phyloP scores from a whole-genome alignment of 352 stramenopile species.

The Elongisporangium prolatum region DNA sequence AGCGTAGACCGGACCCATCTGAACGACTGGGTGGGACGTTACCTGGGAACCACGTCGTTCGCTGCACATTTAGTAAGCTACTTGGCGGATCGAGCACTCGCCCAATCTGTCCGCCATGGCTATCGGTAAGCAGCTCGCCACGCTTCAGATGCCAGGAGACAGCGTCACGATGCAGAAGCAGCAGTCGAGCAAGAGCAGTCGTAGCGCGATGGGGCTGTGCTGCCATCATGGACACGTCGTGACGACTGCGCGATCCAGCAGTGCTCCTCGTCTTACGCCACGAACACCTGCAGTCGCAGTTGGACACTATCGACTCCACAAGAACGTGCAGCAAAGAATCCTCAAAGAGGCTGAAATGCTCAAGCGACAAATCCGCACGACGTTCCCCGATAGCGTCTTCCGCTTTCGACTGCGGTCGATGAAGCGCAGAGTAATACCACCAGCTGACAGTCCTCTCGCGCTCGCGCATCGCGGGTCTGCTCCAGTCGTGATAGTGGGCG shows the following conservation, averaged over 20 bases:
- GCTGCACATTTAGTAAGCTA: not conserved
- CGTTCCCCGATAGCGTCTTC: not conserved
- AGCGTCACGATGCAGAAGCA: not conserved
- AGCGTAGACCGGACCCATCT: not conserved
- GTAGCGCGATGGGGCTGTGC: not conserved
- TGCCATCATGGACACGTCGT: not conserved
- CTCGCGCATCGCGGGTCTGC: not conserved
- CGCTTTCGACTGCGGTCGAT: not conserved
- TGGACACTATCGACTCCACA: not conserved
- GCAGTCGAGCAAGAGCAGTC: not conserved
- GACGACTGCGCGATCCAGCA: not conserved
- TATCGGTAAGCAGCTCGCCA: not conserved
- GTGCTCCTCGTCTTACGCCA: not conserved
- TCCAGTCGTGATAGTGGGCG: not conserved
- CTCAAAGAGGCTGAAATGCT: not conserved
- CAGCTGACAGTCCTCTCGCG: not conserved
- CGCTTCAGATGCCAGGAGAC: not conserved
- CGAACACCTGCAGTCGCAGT: not conserved
- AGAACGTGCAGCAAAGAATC: not conserved
- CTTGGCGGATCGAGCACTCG: not conserved
- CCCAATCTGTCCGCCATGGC: not conserved
- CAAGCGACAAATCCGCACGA: not conserved
- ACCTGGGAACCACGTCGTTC: not conserved
- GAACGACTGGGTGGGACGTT: not conserved
- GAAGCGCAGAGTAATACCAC: not conserved